Conservation (phyloP, 129 eudicot genomes). For the Escallonia rubra region DNA sequence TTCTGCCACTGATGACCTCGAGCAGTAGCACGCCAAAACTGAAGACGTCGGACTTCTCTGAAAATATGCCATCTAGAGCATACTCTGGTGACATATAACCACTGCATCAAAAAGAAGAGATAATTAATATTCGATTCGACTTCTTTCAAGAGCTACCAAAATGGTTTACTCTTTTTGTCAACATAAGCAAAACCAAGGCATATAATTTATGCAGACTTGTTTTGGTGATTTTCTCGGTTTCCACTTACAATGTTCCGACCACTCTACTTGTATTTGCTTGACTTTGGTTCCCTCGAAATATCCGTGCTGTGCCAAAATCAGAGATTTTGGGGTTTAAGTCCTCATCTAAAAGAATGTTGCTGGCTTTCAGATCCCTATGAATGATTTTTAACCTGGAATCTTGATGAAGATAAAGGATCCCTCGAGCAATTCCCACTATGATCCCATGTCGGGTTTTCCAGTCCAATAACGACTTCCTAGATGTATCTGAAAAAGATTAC, state of each 20-base stretch:
- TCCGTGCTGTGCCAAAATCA: conserved; percentile 1
- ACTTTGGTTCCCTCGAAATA: not conserved
- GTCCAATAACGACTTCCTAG: not conserved
- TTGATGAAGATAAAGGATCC: conserved; percentile 18
- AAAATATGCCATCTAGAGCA: not conserved
- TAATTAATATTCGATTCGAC: not conserved
- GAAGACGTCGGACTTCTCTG: conserved; percentile 6
- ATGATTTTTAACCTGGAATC: conserved; percentile 7
- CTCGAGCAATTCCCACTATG: conserved; percentile 6
- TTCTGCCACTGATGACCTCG: conserved; percentile 23
- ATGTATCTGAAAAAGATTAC: not conserved
- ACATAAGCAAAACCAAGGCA: not conserved
- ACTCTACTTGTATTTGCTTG: not conserved
- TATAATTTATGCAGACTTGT: too few species aligned
- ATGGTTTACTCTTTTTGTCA: not conserved
- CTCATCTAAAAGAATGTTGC: conserved; percentile 1
- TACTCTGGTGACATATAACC: conserved; percentile 5
- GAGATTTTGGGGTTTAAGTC: conserved; percentile 1
- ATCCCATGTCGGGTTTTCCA: not conserved
- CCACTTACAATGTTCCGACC: not conserved
- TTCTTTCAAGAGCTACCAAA: not conserved
- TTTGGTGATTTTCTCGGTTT: not conserved
- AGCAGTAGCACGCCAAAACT: conserved; percentile 1
- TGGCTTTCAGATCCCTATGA: conserved; percentile 1
- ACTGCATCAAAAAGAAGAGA: conserved; percentile 5